Percentiles rank a stretch among this genome's conserved stretches.
Evolutionary conservation across 225 moss, liverwort and hornwort species (phyloP).

Genomic region (Climacium dendroides): DNA sequence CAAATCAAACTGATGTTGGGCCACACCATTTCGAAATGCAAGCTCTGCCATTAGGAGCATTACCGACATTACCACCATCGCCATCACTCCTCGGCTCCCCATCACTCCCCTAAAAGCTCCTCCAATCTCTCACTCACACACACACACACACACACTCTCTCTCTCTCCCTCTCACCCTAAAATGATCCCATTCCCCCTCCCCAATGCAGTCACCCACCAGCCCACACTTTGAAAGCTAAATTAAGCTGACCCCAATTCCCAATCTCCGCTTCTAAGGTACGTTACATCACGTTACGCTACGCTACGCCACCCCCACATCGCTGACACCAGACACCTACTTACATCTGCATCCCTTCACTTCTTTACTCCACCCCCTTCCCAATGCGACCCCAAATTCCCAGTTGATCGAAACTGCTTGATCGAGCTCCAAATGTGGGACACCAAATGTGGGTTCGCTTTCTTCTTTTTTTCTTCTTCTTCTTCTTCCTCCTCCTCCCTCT

Average conservation of each 20-base stretch:
- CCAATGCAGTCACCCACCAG: not conserved
- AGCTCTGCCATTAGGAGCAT: not conserved
- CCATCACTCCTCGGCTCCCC: not conserved
- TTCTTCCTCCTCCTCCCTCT: not conserved
- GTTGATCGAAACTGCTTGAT: not conserved
- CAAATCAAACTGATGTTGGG: constrained; percentile 18
- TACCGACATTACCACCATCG: not conserved
- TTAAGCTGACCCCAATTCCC: not conserved
- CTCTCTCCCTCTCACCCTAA: not conserved
- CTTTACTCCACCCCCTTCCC: not conserved
- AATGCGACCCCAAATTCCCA: not conserved
- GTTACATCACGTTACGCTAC: not conserved
- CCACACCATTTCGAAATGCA: not conserved
- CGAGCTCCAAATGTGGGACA: not conserved
- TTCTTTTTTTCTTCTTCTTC: not conserved
- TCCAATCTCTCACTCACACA: not conserved
- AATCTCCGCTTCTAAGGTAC: not conserved
- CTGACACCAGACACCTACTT: not conserved
- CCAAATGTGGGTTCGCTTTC: not conserved
- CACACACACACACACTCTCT: not conserved
- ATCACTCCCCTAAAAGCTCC: not conserved
- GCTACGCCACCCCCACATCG: not conserved
- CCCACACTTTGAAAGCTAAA: not conserved
- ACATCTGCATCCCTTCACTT: not conserved
- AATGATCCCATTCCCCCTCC: not conserved